Conservation (phyloP, 106 monocot genomes). For the Vanilla planifolia region DNA sequence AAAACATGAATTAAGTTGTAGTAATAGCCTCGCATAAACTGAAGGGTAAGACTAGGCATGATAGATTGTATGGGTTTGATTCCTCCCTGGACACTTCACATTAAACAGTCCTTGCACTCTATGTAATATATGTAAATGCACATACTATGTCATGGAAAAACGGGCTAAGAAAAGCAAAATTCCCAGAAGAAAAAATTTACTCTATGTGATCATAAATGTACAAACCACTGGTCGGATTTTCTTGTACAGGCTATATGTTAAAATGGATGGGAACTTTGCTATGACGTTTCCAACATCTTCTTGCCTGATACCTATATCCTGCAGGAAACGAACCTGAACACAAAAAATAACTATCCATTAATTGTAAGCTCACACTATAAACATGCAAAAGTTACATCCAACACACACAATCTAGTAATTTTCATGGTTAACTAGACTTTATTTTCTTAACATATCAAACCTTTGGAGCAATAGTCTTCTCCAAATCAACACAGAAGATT, state of each 20-base stretch:
- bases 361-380: conserved; percentile 5
- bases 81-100: too few species aligned
- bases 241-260: conserved; percentile 91
- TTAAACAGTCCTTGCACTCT: too few species aligned
- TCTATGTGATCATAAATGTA: conserved; percentile 4
- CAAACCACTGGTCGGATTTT: conserved; percentile 97
- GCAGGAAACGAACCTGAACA: conserved; percentile 77
- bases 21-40: too few species aligned
- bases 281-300: conserved; percentile 70
- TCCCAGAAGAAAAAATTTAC: too few species aligned
- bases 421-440: not conserved
- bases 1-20: too few species aligned
- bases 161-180: too few species aligned
- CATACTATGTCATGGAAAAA: too few species aligned
- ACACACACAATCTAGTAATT: not conserved
- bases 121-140: too few species aligned
- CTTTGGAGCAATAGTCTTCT: conserved; percentile 87
- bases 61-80: too few species aligned
- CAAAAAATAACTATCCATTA: not conserved
- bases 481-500: conserved; percentile 88
- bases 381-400: not conserved
- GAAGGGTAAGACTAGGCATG: too few species aligned
- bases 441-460: conserved; percentile 20
- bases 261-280: conserved; percentile 76
- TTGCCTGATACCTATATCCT: conserved; percentile 75